Evolutionary conservation across 2,329 filamentous ascomycete genomes (phyloP).

Genomic region (Pseudocercospora cruenta): DNA sequence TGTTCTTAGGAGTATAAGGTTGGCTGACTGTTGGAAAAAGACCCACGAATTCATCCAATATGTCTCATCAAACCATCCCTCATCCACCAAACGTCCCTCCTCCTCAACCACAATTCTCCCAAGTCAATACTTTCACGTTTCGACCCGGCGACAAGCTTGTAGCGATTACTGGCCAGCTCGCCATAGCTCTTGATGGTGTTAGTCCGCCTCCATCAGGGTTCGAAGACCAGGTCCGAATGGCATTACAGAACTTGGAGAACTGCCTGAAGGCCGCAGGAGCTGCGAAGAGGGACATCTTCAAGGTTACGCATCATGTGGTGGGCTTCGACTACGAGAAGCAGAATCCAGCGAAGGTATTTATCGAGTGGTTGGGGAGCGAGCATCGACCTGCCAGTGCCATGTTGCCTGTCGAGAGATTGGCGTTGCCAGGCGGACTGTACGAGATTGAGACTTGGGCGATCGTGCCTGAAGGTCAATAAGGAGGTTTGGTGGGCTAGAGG

Average conservation of each 20-base stretch:
- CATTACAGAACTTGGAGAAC: slow-evolving; percentile 28
- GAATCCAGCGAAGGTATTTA: slow-evolving; percentile 24
- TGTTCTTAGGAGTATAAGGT: too few relatives aligned
- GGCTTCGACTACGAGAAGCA: slow-evolving; percentile 27
- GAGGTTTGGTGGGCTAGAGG: background rate
- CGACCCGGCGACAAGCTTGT: slow-evolving; percentile 22
- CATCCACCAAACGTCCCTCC: slow-evolving; percentile 17
- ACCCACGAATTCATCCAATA: background rate
- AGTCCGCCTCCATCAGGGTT: slow-evolving; percentile 18
- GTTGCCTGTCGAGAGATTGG: slow-evolving; percentile 23
- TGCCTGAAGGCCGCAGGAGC: slow-evolving; percentile 25
- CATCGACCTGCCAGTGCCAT: slow-evolving; percentile 28
- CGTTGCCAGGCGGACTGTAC: slow-evolving; percentile 21
- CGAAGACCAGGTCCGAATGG: slow-evolving; percentile 24
- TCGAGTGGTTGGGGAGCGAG: slow-evolving; percentile 26
- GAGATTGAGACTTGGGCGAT: slow-evolving; percentile 29
- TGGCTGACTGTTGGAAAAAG: too few relatives aligned
- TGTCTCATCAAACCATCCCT: slow-evolving; percentile 6
- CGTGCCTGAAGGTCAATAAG: slow-evolving; percentile 14
- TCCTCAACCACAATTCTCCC: slow-evolving; percentile 26
- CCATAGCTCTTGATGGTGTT: slow-evolving; percentile 20
- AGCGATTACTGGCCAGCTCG: slow-evolving; percentile 27
- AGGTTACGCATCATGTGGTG: slow-evolving; percentile 30
- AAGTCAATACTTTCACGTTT: slow-evolving; percentile 25
- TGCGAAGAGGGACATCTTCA: slow-evolving; percentile 28